phyloP scores from a whole-genome alignment of 768 basidiomycete species.

The Leccinum ochraceum region DNA sequence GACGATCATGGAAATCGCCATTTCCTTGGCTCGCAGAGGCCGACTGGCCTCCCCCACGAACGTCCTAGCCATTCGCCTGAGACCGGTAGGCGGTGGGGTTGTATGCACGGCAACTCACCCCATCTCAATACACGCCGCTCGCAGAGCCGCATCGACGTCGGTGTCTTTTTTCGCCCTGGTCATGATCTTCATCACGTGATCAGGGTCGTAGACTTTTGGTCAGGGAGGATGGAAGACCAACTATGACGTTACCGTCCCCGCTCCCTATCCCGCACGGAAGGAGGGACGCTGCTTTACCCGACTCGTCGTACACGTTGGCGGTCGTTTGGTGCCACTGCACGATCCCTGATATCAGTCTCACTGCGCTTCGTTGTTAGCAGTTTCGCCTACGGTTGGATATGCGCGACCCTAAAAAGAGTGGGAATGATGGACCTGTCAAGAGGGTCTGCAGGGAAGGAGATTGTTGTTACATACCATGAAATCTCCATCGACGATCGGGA shows the following conservation, averaged over 20 bases:
- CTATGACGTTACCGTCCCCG: conserved; percentile 40
- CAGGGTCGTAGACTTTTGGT: conserved; percentile 7
- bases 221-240: conserved; percentile 9
- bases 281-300: conserved; percentile 29
- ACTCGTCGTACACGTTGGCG: conserved; percentile 29
- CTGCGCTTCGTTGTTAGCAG: conserved; percentile 6
- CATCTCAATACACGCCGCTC: conserved; percentile 53
- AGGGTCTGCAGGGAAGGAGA: conserved; percentile 1
- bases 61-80: conserved; percentile 29
- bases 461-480: conserved; percentile 37
- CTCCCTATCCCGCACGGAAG: conserved; percentile 38
- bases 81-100: not conserved
- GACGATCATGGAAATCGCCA: conserved; percentile 43
- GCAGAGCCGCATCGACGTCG: conserved; percentile 46
- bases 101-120: conserved; percentile 31
- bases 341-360: not conserved
- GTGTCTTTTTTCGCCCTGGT: conserved; percentile 44
- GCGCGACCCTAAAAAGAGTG: conserved; percentile 36
- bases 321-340: conserved; percentile 34
- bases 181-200: conserved; percentile 35
- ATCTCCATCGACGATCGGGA: conserved; percentile 47
- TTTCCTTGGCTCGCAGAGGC: conserved; percentile 40
- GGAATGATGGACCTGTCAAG: not conserved
- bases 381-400: conserved; percentile 30
- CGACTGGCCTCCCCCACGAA: conserved; percentile 45